Conservation (phyloP, 306 rosid species). For the Vigna trinervia region DNA sequence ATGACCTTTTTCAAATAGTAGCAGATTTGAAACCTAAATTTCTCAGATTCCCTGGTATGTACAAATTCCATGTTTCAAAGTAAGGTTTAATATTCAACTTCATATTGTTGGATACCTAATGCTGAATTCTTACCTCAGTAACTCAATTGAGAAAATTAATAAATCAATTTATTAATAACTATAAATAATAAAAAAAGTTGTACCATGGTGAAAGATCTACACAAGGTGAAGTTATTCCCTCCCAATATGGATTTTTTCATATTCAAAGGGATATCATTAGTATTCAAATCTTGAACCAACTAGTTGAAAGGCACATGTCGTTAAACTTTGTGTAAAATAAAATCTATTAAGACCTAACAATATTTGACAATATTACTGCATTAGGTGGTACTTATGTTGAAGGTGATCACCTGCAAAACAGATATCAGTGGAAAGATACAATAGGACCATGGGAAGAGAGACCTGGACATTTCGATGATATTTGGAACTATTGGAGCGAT, state of each 20-base stretch:
- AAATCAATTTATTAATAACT: neutral
- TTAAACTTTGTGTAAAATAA: neutral
- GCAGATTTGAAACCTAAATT: slow-evolving; percentile 14
- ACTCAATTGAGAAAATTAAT: neutral
- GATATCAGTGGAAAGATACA: slow-evolving; percentile 76
- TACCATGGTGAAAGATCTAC: too few species aligned
- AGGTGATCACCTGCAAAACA: slow-evolving; percentile 57
- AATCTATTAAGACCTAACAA: neutral
- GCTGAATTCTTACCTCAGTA: neutral
- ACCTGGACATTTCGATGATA: slow-evolving; percentile 95
- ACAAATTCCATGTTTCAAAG: neutral
- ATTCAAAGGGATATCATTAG: too few species aligned
- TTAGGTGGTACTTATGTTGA: slow-evolving; percentile 88
- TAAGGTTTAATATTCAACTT: neutral
- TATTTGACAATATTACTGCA: slow-evolving; percentile 17
- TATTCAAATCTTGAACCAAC: too few species aligned
- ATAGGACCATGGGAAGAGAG: slow-evolving; percentile 96
- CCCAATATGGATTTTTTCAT: too few species aligned
- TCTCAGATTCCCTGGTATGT: slow-evolving; percentile 15
- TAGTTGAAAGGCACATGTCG: too few species aligned
- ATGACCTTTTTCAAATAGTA: slow-evolving; percentile 5
- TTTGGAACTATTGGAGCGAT: slow-evolving; percentile 97
- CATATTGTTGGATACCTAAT: too few species aligned
- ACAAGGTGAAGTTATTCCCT: too few species aligned
- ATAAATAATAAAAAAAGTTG: neutral